Evolutionary conservation across 139 green algal genomes (phyloP).

Genomic region (Coelastrella sp.): DNA sequence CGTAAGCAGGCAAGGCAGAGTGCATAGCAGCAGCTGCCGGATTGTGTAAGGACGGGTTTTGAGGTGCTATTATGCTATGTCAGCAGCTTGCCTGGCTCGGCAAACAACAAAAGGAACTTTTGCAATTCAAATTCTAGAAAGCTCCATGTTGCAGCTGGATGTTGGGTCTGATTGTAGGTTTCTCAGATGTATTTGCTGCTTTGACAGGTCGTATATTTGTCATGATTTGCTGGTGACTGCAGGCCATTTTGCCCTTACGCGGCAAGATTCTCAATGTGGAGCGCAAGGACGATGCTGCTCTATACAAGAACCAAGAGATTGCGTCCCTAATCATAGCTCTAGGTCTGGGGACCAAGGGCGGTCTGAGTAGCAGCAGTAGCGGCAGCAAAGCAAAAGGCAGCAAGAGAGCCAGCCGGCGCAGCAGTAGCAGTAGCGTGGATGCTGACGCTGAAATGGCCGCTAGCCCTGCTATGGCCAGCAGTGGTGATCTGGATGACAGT

Average conservation of each 20-base stretch:
- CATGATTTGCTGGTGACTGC: no score
- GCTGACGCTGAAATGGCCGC: neutral
- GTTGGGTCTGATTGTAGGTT: no score
- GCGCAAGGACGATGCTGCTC: constrained; percentile 60
- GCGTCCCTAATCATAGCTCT: constrained; percentile 92
- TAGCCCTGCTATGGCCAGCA: neutral
- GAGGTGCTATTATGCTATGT: no score
- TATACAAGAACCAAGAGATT: constrained; percentile 98
- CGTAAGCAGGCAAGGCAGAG: no score
- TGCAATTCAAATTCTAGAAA: no score
- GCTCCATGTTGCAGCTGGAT: no score
- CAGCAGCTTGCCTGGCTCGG: no score
- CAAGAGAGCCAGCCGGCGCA: neutral
- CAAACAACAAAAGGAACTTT: no score
- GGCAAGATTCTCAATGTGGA: constrained; percentile 99
- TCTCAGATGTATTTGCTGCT: no score
- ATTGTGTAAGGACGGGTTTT: no score
- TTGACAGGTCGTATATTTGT: no score
- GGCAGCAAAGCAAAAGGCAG: neutral
- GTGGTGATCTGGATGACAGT: neutral
- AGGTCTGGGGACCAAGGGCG: constrained; percentile 88
- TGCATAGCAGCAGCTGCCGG: no score
- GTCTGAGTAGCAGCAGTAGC: constrained; percentile 40
- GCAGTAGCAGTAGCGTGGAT: constrained; percentile 16
- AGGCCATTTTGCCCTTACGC: constrained; percentile 95